Evolutionary conservation across 2,329 filamentous ascomycete genomes (phyloP).

Genomic region (Fusarium transvaalense): DNA sequence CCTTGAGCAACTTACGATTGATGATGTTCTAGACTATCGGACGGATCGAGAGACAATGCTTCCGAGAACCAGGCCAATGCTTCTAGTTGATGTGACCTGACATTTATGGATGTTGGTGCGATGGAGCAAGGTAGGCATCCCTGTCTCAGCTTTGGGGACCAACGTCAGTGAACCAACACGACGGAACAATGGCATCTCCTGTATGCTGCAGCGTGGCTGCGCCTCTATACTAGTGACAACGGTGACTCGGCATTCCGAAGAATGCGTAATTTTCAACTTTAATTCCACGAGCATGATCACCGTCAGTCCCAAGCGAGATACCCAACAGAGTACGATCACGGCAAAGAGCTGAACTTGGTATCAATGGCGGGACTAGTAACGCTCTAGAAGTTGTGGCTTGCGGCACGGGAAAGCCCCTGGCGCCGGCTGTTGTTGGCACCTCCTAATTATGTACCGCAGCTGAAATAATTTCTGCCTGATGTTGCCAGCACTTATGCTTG

Average conservation of each 20-base stretch:
- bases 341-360: not conserved
- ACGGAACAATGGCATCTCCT: not conserved
- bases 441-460: not conserved
- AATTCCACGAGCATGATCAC: not conserved
- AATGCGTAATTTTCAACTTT: not conserved
- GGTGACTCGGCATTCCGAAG: not conserved
- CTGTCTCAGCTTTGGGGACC: not conserved
- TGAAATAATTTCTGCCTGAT: not conserved
- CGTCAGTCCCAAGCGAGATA: not conserved
- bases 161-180: not conserved
- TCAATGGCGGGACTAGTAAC: not conserved
- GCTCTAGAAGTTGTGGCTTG: constrained; percentile 5
- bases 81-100: constrained; percentile 1
- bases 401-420: not conserved
- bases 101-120: not conserved
- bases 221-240: not conserved
- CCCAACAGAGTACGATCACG: not conserved
- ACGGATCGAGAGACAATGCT: not conserved
- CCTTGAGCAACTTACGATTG: constrained; percentile 18
- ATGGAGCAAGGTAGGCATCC: not conserved
- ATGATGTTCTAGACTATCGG: constrained; percentile 6
- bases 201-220: constrained; percentile 2
- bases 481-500: not conserved
- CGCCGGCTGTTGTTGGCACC: not conserved
- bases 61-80: not conserved